phyloP scores from a whole-genome alignment of 345 rosid genomes.

The Eucalyptus decipiens region DNA sequence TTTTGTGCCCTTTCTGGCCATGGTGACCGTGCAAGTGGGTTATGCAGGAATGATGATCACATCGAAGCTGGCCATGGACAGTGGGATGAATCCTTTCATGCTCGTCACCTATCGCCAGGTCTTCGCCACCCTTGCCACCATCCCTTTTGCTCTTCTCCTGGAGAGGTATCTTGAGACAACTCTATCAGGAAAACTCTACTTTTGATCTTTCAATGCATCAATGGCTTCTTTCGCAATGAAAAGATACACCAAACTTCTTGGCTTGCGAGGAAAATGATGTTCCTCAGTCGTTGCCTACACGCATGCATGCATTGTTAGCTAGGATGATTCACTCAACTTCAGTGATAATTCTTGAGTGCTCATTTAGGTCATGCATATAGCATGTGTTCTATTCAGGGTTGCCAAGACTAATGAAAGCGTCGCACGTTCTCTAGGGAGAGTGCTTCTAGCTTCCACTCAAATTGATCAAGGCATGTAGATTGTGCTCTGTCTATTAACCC shows the following conservation, averaged over 20 bases:
- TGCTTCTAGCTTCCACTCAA: not conserved
- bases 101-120: conserved; percentile 77
- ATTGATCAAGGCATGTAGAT: not conserved
- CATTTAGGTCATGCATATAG: not conserved
- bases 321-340: not conserved
- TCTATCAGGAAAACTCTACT: not conserved
- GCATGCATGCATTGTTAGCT: not conserved
- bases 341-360: not conserved
- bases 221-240: not conserved
- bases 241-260: not conserved
- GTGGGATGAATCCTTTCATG: conserved; percentile 78
- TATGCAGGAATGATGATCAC: conserved; percentile 80
- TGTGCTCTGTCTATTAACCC: not conserved
- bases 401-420: not conserved
- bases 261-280: not conserved
- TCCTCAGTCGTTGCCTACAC: not conserved
- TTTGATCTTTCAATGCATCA: not conserved
- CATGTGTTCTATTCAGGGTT: not conserved
- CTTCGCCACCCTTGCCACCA: conserved; percentile 54
- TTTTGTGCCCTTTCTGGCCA: conserved; percentile 54
- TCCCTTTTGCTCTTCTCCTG: conserved; percentile 59
- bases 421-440: not conserved
- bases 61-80: conserved; percentile 79
- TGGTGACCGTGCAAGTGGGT: conserved; percentile 61
- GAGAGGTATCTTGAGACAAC: conserved; percentile 34